Evolutionary conservation across 495 filamentous ascomycete genomes (phyloP), one percentile per base, ranked within the genome.

Genomic region (Penicillium lividum): DNA sequence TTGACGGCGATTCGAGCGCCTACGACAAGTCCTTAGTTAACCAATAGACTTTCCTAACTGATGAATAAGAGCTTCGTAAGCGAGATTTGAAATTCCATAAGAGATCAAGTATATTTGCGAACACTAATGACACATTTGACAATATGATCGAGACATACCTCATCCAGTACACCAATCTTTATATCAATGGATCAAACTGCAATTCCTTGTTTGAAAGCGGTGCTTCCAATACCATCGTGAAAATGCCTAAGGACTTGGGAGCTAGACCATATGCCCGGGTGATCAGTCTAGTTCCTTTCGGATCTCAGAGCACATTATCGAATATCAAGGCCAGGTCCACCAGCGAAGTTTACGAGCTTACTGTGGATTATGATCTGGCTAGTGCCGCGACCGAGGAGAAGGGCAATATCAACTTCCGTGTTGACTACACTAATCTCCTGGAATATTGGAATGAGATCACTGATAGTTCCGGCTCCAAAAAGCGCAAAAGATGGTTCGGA

Each of bases 401-500:
- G 1, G 55, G 55, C 1, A 29, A 51, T 25, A 48, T 57, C 0
- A 57, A 57, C 36, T 51, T 57, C 29, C 47, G 46, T 2, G 27
- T 57, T 45, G 47, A 57, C 27, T 57, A 57, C 36, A 57, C 55
- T 9, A 57, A 51, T 36, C 36, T 40, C 13, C 13, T 34, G 7
- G 31, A 34, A n/a, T 40, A 40, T 40, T 15, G 36, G 47, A 33
- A 50, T 11, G 47, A 57, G 4, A 57, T 57, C 29, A 57, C 54
- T 10, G 25, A 57, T 29, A 31, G 31, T 33, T 5, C 54, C 34
- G 7, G 16, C 54, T 30, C 25, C 8, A 50, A 30, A n/a, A n/a
- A n/a, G n/a, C 47, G 46, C 28, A 57, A 57, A 36, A 11, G 55
- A 3, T 57, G 55, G 55, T 57, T 57, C 29, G 38, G 55, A 0